These are phyloP conservation scores for Bipolaris bicolor DNA, from an alignment of 2,329 filamentous ascomycete species.

Conservation along the genomic window DNA sequence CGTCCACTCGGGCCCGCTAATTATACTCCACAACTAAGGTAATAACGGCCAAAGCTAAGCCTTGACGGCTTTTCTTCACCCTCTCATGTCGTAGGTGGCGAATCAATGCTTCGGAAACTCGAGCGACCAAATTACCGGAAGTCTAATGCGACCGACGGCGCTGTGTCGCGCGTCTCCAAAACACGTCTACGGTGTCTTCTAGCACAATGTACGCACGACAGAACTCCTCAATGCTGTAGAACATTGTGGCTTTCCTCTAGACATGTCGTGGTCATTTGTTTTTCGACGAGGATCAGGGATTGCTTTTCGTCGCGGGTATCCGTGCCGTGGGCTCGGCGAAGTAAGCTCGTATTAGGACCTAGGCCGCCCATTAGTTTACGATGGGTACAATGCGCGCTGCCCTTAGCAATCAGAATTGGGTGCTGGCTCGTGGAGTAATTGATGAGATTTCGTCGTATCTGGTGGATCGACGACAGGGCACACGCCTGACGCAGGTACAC, in stretches of 20 bases:
- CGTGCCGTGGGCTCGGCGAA: constrained; percentile 1
- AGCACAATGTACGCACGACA: not conserved
- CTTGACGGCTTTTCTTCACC: not conserved
- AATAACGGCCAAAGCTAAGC: constrained; percentile 5
- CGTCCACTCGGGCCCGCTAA: constrained; percentile 7
- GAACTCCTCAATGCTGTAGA: not conserved
- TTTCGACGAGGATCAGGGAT: not conserved
- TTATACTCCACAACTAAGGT: constrained; percentile 4
- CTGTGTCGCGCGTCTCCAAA: not conserved
- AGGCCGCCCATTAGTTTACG: constrained; percentile 1
- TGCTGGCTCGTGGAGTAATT: constrained; percentile 4
- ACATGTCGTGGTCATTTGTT: not conserved
- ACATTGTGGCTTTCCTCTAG: not conserved
- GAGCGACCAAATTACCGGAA: constrained; percentile 1
- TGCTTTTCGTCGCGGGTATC: constrained; percentile 5
- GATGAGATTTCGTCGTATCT: constrained; percentile 13
- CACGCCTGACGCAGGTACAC: constrained; percentile 18
- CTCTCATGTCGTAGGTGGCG: not conserved
- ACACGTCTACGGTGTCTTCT: not conserved
- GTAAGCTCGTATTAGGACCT: constrained; percentile 17
- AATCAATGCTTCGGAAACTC: not conserved
- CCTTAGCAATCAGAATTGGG: not conserved
- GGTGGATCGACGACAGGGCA: constrained; percentile 5
- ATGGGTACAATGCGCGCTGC: constrained; percentile 10
- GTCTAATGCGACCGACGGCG: not conserved